These are phyloP conservation scores for Williopsis jadinii DNA, from an alignment of 1,139 yeast species.

Conservation along the genomic window DNA sequence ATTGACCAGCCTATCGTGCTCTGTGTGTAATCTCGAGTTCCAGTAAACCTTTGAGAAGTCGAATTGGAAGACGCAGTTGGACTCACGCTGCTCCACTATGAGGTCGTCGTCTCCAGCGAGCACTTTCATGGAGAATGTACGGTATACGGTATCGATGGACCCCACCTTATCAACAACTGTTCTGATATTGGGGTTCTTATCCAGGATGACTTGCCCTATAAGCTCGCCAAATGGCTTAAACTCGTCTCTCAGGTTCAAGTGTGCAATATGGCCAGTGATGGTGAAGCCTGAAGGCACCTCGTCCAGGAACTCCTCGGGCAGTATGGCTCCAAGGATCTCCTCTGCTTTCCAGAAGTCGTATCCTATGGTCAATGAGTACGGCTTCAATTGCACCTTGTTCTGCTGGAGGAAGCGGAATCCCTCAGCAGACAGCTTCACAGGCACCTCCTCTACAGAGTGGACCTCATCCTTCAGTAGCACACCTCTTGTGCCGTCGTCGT, in stretches of 20 bases:
- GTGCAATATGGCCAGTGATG: conserved; percentile 94
- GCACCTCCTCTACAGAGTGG: conserved; percentile 32
- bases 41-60: conserved; percentile 94
- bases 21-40: conserved; percentile 93
- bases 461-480: conserved; percentile 55
- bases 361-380: conserved; percentile 51
- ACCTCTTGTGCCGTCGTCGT: conserved; percentile 43
- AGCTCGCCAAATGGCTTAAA: conserved; percentile 74
- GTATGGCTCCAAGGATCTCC: conserved; percentile 66
- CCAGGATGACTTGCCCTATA: conserved; percentile 87
- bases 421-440: conserved; percentile 31
- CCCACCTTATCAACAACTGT: conserved; percentile 96
- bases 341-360: conserved; percentile 87
- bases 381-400: conserved; percentile 39
- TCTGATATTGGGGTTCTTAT: conserved; percentile 70
- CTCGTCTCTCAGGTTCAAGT: conserved; percentile 76
- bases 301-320: conserved; percentile 64
- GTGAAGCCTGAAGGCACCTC: conserved; percentile 91
- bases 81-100: conserved; percentile 80
- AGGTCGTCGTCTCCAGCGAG: conserved; percentile 72
- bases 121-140: conserved; percentile 92
- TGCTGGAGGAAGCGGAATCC: conserved; percentile 42
- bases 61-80: conserved; percentile 78
- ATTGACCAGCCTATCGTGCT: conserved; percentile 74
- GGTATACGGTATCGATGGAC: conserved; percentile 75